Conservation (phyloP, 208 protist genomes). For the Wallacemonas sp. region DNA sequence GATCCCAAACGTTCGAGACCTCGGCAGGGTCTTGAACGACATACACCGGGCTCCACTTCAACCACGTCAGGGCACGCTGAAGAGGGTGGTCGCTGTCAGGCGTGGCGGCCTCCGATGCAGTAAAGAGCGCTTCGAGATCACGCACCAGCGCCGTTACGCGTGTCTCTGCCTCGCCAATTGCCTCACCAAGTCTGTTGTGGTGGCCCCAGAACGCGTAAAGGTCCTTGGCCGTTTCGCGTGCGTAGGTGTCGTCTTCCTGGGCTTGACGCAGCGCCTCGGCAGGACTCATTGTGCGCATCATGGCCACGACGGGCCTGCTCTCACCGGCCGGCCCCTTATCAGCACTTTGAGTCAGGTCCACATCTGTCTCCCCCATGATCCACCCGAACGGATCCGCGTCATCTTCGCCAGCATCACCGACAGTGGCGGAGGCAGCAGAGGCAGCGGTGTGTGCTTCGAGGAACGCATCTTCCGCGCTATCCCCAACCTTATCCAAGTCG, state of each 20-base stretch:
- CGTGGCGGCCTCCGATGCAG: neutral
- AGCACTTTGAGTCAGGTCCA: too few species aligned
- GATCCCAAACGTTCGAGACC: constrained; percentile 22
- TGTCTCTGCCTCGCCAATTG: constrained; percentile 12
- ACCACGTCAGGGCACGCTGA: constrained; percentile 10
- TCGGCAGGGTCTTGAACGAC: constrained; percentile 13
- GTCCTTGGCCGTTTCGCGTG: constrained; percentile 27
- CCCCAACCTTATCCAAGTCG: neutral
- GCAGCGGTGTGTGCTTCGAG: too few species aligned
- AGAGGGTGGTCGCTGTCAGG: constrained; percentile 7
- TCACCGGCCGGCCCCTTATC: too few species aligned
- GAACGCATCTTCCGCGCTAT: too few species aligned
- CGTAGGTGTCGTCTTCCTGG: constrained; percentile 9
- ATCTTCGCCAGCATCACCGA: neutral
- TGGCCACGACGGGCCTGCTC: too few species aligned
- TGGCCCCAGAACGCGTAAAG: constrained; percentile 27
- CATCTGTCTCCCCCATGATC: neutral
- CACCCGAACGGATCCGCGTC: constrained; percentile 7
- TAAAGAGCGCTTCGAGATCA: constrained; percentile 2
- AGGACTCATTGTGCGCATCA: neutral
- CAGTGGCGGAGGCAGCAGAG: neutral
- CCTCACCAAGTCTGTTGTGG: neutral
- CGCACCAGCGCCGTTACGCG: constrained; percentile 14
- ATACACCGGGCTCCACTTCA: constrained; percentile 9
- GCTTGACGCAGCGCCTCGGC: neutral